These are phyloP conservation scores for Aspergillus carbonarius DNA, from an alignment of 2,329 filamentous ascomycete genomes.

Conservation along the genomic window DNA sequence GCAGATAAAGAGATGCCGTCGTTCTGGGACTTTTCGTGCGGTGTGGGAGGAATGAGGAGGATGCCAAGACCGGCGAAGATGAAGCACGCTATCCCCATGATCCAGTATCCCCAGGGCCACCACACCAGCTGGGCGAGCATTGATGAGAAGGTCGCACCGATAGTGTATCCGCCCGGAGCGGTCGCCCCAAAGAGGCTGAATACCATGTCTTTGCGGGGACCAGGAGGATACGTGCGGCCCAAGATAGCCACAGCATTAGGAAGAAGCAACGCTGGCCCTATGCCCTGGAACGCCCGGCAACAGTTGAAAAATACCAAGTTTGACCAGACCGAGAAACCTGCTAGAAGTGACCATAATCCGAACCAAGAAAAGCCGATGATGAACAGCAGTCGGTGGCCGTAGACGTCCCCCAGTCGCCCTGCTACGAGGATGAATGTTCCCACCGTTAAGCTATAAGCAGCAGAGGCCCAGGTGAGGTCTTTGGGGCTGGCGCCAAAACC, in stretches of 20 bases:
- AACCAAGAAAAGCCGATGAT: slow-evolving; percentile 37
- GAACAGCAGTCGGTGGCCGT: slow-evolving; percentile 35
- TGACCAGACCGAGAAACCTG: slow-evolving; percentile 27
- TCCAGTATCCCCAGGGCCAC: slow-evolving; percentile 56
- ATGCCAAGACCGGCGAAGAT: slow-evolving; percentile 36
- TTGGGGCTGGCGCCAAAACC: background rate
- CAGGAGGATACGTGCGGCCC: slow-evolving; percentile 56
- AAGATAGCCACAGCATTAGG: slow-evolving; percentile 66
- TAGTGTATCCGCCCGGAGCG: slow-evolving; percentile 46
- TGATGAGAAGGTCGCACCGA: slow-evolving; percentile 42
- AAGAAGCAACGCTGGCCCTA: slow-evolving; percentile 61
- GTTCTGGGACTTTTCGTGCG: background rate
- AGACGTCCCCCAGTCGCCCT: slow-evolving; percentile 38
- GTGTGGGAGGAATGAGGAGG: slow-evolving; percentile 21
- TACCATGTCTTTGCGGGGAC: slow-evolving; percentile 58
- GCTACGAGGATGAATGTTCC: slow-evolving; percentile 2
- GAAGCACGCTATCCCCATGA: slow-evolving; percentile 43
- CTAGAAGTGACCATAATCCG: slow-evolving; percentile 34
- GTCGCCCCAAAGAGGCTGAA: slow-evolving; percentile 54
- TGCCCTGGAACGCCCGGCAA: slow-evolving; percentile 54
- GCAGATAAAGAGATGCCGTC: background rate
- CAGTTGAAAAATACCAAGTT: slow-evolving; percentile 50
- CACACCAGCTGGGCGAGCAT: slow-evolving; percentile 39
- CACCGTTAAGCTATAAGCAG: background rate
- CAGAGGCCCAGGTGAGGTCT: background rate